Evolutionary conservation across 805 yeast genomes (phyloP), one percentile per base, ranked within the genome.

Genomic region (Candida verbasci): DNA sequence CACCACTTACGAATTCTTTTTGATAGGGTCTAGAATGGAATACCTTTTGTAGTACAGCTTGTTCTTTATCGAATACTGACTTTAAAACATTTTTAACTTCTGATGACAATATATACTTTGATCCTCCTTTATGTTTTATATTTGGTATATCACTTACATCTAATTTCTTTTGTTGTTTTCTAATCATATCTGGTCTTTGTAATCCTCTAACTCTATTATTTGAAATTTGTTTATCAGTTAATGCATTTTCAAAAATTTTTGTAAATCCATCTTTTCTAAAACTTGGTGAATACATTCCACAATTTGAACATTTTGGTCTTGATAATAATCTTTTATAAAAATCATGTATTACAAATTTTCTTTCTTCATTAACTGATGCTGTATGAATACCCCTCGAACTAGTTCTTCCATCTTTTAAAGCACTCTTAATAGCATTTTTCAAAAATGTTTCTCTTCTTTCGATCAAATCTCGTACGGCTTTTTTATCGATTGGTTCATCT

Each of bases 261-360:
- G 89, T 76, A 55, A 79, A 82, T 0, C 98, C 98, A 57, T 93
- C 99, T 53, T 89, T 91, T 65, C 98, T 80, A 70, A 82, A 91
- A 24, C 82, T 71, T 38, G 99, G 97, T 30, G 96, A 87, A 60
- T 71, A 86, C 95, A 89, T 86, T 29, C 88, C 86, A 74, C 99
- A 93, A 62, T 89, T 88, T 52, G 86, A 95, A 75, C 99, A 93
- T 60, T 81, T 85, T 38, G 88, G 81, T 60, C 96, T 78, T 32
- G 83, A 60, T 44, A 86, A 64, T 34, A 89, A 60, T 49, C 76
- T 76, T 50, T 76, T 77, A 68, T 88, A 86, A 51, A 89, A 82
- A 24, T 82, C 87, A 40, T 79, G 82, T 45, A 87, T 70, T 38
- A 78, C 61, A 9, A 56, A 57, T 57, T 91, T 88, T 64, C 99